Conservation (phyloP, 148 eudicot species). For the Rhododendron griersonianum region DNA sequence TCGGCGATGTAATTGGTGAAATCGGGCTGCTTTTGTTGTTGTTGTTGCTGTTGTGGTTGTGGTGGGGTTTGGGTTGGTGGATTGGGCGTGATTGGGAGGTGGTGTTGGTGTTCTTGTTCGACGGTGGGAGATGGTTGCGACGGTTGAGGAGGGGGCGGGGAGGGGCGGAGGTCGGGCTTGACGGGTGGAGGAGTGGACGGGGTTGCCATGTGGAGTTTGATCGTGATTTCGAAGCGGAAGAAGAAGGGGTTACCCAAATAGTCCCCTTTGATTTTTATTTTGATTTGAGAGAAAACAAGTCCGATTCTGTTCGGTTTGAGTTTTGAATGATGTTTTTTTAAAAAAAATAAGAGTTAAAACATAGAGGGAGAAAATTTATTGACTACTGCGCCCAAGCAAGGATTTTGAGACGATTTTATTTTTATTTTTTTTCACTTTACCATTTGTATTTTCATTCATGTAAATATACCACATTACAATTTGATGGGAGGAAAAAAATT, state of each 20-base stretch:
- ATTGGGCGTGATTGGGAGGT: background rate
- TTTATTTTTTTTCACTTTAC: too few relatives aligned
- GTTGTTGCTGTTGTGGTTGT: background rate
- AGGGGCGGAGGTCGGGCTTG: background rate
- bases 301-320: too few relatives aligned
- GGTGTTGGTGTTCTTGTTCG: slow-evolving; percentile 2
- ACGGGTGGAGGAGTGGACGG: background rate
- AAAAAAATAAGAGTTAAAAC: too few relatives aligned
- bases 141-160: background rate
- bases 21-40: background rate
- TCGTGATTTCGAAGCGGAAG: background rate
- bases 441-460: too few relatives aligned
- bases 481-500: too few relatives aligned
- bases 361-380: rapidly evolving
- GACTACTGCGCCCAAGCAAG: too few relatives aligned
- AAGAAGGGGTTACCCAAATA: background rate
- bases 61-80: background rate
- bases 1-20: slow-evolving; percentile 12
- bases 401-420: too few relatives aligned
- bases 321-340: too few relatives aligned
- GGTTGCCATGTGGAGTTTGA: too few relatives aligned
- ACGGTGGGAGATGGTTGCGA: background rate
- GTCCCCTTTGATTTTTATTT: too few relatives aligned
- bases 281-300: too few relatives aligned
- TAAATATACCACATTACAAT: too few relatives aligned